phyloP scores from a whole-genome alignment of 2,329 filamentous ascomycete genomes.

The Colletotrichum tofieldiae region DNA sequence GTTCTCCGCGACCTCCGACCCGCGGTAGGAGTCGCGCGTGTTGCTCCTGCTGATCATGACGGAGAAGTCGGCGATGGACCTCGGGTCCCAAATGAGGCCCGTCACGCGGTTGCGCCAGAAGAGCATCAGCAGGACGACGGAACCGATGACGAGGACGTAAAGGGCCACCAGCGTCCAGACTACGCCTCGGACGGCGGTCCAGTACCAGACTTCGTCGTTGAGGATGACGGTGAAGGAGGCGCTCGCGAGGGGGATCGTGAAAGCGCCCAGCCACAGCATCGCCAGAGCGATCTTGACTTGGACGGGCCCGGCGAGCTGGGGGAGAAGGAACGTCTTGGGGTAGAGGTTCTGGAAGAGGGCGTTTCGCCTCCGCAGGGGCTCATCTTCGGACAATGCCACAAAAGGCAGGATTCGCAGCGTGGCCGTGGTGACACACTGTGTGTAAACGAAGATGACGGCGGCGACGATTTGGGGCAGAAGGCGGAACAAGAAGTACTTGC shows the following conservation, averaged over 20 bases:
- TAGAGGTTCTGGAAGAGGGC: conserved; percentile 80
- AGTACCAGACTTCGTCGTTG: conserved; percentile 76
- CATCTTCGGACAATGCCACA: conserved; percentile 79
- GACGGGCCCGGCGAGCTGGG: conserved; percentile 73
- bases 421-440: conserved; percentile 81
- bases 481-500: conserved; percentile 87
- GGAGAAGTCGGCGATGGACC: conserved; percentile 85
- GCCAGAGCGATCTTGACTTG: conserved; percentile 77
- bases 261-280: conserved; percentile 83
- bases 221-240: conserved; percentile 79
- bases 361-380: conserved; percentile 71
- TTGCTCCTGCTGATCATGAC: conserved; percentile 86
- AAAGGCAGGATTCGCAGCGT: conserved; percentile 86
- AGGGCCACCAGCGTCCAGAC: conserved; percentile 84
- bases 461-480: conserved; percentile 87
- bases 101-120: conserved; percentile 78
- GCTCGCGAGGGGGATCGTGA: conserved; percentile 86
- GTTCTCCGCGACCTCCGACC: conserved; percentile 73
- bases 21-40: conserved; percentile 79
- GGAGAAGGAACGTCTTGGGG: conserved; percentile 78
- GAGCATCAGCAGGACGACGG: conserved; percentile 71
- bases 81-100: conserved; percentile 88
- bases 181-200: conserved; percentile 84
- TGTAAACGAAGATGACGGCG: conserved; percentile 80
- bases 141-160: conserved; percentile 77